A percentile compares a stretch with the other conserved stretches of the same genome.
phyloP scores from a whole-genome alignment of 1,284 basidiomycete genomes.

The Moesziomyces globuligerus region DNA sequence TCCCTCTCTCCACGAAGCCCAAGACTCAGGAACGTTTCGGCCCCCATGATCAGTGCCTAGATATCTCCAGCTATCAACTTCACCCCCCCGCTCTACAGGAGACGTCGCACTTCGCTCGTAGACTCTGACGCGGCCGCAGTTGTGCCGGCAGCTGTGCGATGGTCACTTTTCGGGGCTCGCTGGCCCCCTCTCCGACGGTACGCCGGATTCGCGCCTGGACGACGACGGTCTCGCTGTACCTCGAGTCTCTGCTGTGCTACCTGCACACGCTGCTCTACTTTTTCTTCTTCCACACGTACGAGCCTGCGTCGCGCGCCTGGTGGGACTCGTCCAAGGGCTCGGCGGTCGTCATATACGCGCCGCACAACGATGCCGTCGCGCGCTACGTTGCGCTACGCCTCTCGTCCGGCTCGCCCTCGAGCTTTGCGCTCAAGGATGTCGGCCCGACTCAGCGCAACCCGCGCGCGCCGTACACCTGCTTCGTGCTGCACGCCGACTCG shows the following conservation, averaged over 20 bases:
- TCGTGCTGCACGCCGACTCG: slow-evolving; percentile 43
- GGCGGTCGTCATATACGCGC: slow-evolving; percentile 46
- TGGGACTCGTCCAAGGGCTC: slow-evolving; percentile 45
- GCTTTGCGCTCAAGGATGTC: slow-evolving; percentile 37
- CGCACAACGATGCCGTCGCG: slow-evolving; percentile 43
- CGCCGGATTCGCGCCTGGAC: slow-evolving; percentile 30
- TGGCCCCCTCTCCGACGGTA: slow-evolving; percentile 32
- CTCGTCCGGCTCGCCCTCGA: slow-evolving; percentile 42
- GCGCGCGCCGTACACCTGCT: slow-evolving; percentile 48
- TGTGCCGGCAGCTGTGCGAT: slow-evolving; percentile 1
- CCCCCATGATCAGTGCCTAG: too few relatives aligned
- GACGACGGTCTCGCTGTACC: slow-evolving; percentile 26
- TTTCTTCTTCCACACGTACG: slow-evolving; percentile 30
- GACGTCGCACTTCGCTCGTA: too few relatives aligned
- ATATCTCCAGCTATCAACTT: too few relatives aligned
- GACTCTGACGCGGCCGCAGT: too few relatives aligned
- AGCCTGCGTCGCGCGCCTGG: slow-evolving; percentile 34
- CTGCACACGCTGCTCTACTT: slow-evolving; percentile 34
- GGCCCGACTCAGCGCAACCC: slow-evolving; percentile 31
- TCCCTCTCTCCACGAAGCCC: too few relatives aligned
- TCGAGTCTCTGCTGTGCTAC: slow-evolving; percentile 32
- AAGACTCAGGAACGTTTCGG: too few relatives aligned
- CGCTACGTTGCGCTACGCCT: slow-evolving; percentile 40
- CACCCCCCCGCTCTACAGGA: too few relatives aligned
- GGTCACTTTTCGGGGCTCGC: slow-evolving; percentile 32